phyloP scores from a whole-genome alignment of 129 eudicot genomes.

The Saposhnikovia divaricata region DNA sequence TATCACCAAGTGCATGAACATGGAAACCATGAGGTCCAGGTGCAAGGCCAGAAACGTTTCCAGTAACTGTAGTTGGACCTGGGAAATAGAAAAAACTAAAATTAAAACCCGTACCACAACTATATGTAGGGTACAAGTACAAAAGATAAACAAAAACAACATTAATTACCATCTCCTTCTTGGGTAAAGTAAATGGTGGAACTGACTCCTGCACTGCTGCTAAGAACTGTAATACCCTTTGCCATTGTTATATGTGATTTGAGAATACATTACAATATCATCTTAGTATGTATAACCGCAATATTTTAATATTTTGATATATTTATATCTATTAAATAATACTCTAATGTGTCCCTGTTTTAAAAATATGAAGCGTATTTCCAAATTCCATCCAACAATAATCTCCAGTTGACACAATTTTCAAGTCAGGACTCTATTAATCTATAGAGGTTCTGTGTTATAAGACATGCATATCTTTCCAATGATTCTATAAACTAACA shows the following conservation, averaged over 20 bases:
- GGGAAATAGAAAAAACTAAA: slow-evolving; percentile 14
- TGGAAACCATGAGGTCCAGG: slow-evolving; percentile 95
- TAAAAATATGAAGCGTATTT: too few species aligned
- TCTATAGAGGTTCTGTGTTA: neutral
- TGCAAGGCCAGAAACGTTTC: slow-evolving; percentile 65
- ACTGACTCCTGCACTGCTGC: slow-evolving; percentile 84
- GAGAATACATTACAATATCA: slow-evolving; percentile 11
- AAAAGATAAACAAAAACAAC: neutral
- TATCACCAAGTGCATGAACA: slow-evolving; percentile 97
- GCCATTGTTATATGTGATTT: slow-evolving; percentile 88
- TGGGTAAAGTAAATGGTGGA: slow-evolving; percentile 82
- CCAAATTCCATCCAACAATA: too few species aligned
- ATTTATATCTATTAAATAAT: too few species aligned
- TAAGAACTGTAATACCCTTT: slow-evolving; percentile 87
- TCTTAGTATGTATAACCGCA: neutral
- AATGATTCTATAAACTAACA: neutral
- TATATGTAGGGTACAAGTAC: neutral
- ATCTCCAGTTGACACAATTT: neutral
- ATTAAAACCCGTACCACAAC: neutral
- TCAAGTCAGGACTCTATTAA: neutral
- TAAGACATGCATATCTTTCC: neutral
- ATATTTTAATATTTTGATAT: neutral
- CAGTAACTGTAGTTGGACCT: slow-evolving; percentile 87
- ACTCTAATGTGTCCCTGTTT: neutral
- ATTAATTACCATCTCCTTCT: slow-evolving; percentile 53